These are phyloP conservation scores for Euptelea pleiosperma DNA, from an alignment of 164 flowering plant species.

Conservation along the genomic window DNA sequence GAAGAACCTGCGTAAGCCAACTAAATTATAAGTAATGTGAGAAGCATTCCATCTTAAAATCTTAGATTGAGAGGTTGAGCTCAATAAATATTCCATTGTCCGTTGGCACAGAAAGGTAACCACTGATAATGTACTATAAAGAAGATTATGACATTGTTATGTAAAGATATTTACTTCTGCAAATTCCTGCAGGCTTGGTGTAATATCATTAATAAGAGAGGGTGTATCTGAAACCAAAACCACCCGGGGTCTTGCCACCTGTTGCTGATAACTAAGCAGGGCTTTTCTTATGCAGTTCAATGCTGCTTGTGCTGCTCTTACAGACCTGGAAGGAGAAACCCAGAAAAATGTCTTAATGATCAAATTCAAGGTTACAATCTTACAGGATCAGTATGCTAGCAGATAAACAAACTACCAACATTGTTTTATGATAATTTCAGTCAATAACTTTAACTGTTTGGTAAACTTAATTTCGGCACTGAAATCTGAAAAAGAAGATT, in stretches of 20 bases:
- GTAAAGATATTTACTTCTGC: constrained; percentile 58
- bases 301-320: constrained; percentile 71
- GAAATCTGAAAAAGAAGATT: no score
- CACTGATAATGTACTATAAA: no score
- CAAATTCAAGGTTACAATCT: neutral
- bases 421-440: no score
- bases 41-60: neutral
- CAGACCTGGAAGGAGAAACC: constrained; percentile 43
- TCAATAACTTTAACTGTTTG: no score
- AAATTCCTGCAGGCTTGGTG: constrained; percentile 49
- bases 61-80: neutral
- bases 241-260: constrained; percentile 47
- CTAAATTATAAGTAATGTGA: no score
- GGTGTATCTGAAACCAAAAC: constrained; percentile 91
- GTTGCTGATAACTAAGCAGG: constrained; percentile 19
- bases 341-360: neutral
- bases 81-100: neutral
- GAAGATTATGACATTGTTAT: neutral
- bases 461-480: no score
- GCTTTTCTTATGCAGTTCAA: constrained; percentile 65
- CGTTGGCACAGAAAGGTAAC: neutral
- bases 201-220: constrained; percentile 45
- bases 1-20: constrained; percentile 73
- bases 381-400: neutral
- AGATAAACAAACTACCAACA: no score